Base-by-base conservation (phyloP, 2,329 filamentous ascomycete species). In the Moelleriella libera region DNA sequence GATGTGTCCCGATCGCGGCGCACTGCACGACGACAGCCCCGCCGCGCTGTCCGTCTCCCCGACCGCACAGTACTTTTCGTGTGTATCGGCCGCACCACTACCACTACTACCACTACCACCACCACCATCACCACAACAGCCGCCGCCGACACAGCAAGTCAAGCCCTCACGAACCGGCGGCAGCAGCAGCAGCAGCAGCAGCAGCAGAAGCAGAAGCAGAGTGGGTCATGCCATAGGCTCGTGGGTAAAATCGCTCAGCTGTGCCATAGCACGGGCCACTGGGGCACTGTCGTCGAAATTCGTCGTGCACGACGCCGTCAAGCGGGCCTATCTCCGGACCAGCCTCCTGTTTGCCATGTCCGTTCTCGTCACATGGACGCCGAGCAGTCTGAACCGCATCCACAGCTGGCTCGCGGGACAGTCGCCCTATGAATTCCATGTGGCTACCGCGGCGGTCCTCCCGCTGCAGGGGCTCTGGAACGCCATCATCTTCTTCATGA, bases 391-490 rank as follows among this genome's bases (percentile, higher is more conserved):
- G 58, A 90, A 90, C 62, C 74, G 85, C 31, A 76, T 88, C 30
- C 83, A 88, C 63, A 75, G 78, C 52, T 72, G 88, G 52, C 63
- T 79, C 6, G 64, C 75, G 45, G 58, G 69, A 10, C 55, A 65
- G 7, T 69, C 72, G 31, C 74, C 71, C 49, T 89, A 80, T 58
- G 74, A 72, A 9, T 75, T 88, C 45, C 83, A 85, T 58, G 73
- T 87, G 45, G 75, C 78, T 1, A 80, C 82, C 6, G 80, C 82
- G 2, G 70, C 85, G 2, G 85, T 89, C 0, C 69, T 90, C 4
- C 85, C 86, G 0, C 68, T 88, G 1, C 86, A 90, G 60, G 86
- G 86, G 1, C 75, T 88, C 32, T 89, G 85, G 84, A 90, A 90
- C 58, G 76, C 80, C 31, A 66, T 86, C 46, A 86, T 92, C 48